Percentiles rank a stretch among this genome's conserved stretches.
phyloP scores from a whole-genome alignment of 192 early-diverging fungal genomes.

The Gigaspora rosea region DNA sequence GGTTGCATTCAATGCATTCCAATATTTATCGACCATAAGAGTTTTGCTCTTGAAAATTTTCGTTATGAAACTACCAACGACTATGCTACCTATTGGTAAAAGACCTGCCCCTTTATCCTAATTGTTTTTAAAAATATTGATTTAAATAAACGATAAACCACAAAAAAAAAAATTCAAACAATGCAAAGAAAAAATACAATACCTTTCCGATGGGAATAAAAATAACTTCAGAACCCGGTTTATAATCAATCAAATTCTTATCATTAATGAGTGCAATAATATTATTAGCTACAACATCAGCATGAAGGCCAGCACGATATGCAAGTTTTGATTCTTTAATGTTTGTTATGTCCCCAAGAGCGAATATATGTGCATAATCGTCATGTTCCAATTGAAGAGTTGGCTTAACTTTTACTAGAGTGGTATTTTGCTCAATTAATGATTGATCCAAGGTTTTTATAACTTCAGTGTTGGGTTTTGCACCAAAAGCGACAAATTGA shows the following conservation, averaged over 20 bases:
- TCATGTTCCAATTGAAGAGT: conserved; percentile 45
- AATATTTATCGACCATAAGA: conserved; percentile 15
- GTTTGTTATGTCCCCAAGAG: conserved; percentile 49
- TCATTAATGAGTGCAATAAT: conserved; percentile 42
- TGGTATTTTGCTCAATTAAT: conserved; percentile 5
- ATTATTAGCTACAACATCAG: conserved; percentile 43
- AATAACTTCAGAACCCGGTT: conserved; percentile 26
- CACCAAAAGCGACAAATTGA: conserved; percentile 36
- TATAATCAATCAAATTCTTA: conserved; percentile 39
- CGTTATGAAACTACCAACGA: not conserved
- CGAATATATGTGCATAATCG: conserved; percentile 42
- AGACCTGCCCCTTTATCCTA: not conserved
- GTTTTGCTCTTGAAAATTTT: conserved; percentile 14
- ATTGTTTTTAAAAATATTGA: not conserved
- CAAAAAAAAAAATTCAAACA: too few species aligned
- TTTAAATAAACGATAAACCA: not conserved
- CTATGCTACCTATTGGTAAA: conserved; percentile 13
- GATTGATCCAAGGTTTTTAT: conserved; percentile 12
- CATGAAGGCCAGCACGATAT: conserved; percentile 45
- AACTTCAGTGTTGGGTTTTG: conserved; percentile 24
- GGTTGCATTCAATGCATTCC: not conserved
- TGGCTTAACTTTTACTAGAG: conserved; percentile 39
- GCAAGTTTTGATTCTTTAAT: conserved; percentile 47
- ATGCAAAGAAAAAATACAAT: too few species aligned
- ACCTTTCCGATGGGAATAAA: conserved; percentile 35